Conservation (phyloP, 345 rosid genomes). For the Durio zibethinus region DNA sequence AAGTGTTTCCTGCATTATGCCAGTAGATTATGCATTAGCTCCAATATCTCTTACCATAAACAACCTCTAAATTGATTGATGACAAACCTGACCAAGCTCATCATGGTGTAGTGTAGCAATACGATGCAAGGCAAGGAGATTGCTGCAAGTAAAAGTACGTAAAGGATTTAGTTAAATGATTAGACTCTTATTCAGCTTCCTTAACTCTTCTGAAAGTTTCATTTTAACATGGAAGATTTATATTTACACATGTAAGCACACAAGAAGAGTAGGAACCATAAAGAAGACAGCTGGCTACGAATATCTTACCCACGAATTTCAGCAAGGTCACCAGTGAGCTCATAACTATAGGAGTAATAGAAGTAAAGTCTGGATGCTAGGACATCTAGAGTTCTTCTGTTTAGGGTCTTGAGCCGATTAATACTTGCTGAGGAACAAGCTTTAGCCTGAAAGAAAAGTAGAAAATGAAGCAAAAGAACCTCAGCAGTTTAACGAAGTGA, state of each 20-base stretch:
- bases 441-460: slow-evolving; percentile 59
- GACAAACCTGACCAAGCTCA: slow-evolving; percentile 78
- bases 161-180: background rate
- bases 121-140: slow-evolving; percentile 77
- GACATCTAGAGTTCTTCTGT: slow-evolving; percentile 77
- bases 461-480: background rate
- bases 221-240: background rate
- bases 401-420: slow-evolving; percentile 58
- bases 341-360: slow-evolving; percentile 76
- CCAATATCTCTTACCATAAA: slow-evolving; percentile 8
- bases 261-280: background rate
- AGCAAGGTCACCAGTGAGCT: slow-evolving; percentile 73
- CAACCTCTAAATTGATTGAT: background rate
- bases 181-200: background rate
- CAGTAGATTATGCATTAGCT: slow-evolving; percentile 21
- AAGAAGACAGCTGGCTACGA: background rate
- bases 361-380: slow-evolving; percentile 75
- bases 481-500: background rate
- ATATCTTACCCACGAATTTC: slow-evolving; percentile 71
- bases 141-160: slow-evolving; percentile 31
- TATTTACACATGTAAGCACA: background rate
- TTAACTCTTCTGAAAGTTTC: background rate
- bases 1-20: slow-evolving; percentile 73
- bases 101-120: slow-evolving; percentile 83
- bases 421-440: slow-evolving; percentile 81